Conservation (phyloP, 2,329 filamentous ascomycete genomes). For the Aspergillus vadensis region DNA sequence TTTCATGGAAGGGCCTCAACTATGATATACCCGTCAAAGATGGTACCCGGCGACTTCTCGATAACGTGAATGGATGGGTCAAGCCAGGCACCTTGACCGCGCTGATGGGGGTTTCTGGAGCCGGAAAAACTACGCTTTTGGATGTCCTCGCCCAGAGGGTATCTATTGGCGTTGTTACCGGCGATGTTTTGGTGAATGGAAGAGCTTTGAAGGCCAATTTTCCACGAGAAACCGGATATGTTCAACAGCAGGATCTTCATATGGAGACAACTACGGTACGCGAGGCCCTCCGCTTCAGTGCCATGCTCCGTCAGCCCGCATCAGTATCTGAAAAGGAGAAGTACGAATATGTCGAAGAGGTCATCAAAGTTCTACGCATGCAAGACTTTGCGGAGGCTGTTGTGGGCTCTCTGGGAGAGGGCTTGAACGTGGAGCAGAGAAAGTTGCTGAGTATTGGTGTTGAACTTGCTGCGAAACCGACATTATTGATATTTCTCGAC, state of each 20-base stretch:
- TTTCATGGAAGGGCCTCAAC: constrained; percentile 79
- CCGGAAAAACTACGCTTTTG: constrained; percentile 87
- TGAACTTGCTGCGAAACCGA: constrained; percentile 86
- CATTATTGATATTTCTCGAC: constrained; percentile 83
- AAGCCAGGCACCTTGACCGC: constrained; percentile 88
- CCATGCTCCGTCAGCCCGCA: constrained; percentile 77
- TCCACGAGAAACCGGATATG: constrained; percentile 47
- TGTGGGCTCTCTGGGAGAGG: constrained; percentile 83
- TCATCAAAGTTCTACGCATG: constrained; percentile 87
- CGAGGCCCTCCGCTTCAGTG: constrained; percentile 82
- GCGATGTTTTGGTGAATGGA: constrained; percentile 80
- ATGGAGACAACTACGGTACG: constrained; percentile 81
- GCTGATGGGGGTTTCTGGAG: constrained; percentile 86
- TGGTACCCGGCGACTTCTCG: constrained; percentile 25
- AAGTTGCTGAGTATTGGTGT: constrained; percentile 87
- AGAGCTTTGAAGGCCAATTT: constrained; percentile 60
- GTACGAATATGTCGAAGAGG: constrained; percentile 80
- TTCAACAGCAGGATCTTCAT: constrained; percentile 89
- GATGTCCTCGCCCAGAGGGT: constrained; percentile 82
- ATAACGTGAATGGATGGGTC: constrained; percentile 76
- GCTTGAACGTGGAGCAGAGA: constrained; percentile 62
- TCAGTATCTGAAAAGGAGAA: constrained; percentile 72
- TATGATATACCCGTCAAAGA: constrained; percentile 68
- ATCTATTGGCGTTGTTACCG: constrained; percentile 82
- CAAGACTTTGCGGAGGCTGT: constrained; percentile 83